A percentile compares a stretch with the other conserved stretches of the same genome.
These are phyloP conservation scores for Hyaloscypha finlandica DNA, from an alignment of 495 filamentous ascomycete species.

Conservation along the genomic window DNA sequence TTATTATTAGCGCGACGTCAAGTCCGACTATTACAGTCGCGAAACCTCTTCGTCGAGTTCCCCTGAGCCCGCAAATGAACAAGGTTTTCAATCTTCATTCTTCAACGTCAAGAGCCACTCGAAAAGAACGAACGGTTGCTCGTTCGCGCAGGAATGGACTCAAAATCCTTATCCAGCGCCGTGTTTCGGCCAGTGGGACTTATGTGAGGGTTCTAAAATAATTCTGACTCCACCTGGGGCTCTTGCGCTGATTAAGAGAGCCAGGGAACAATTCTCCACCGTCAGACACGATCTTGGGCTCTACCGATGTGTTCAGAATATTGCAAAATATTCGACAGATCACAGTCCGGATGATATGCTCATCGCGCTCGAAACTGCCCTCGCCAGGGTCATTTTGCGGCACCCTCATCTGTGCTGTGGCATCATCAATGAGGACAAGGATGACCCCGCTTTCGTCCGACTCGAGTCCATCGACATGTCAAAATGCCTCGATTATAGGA, in stretches of 20 bases:
- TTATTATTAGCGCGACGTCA: no score
- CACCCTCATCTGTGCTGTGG: constrained; percentile 29
- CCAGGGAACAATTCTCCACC: constrained; percentile 24
- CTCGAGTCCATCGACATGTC: constrained; percentile 29
- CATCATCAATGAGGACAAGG: constrained; percentile 29
- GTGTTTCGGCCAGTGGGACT: not conserved
- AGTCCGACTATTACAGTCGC: no score
- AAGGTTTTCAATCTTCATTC: no score
- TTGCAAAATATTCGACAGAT: constrained; percentile 16
- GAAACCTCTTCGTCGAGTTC: not conserved
- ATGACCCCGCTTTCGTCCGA: constrained; percentile 23
- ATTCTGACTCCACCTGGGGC: not conserved
- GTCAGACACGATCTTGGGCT: constrained; percentile 18
- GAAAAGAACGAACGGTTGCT: not conserved
- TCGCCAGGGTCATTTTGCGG: constrained; percentile 26
- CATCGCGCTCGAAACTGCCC: constrained; percentile 14
- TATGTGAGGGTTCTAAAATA: not conserved
- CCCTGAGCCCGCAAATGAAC: no score
- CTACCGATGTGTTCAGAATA: constrained; percentile 23
- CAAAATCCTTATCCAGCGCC: not conserved
- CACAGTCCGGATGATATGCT: constrained; percentile 8
- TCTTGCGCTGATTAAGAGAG: not conserved
- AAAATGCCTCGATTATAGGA: constrained; percentile 24
- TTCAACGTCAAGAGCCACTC: no score
- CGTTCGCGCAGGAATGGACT: not conserved